phyloP scores from a whole-genome alignment of 352 stramenopile genomes.

The Pythium apleroticum region DNA sequence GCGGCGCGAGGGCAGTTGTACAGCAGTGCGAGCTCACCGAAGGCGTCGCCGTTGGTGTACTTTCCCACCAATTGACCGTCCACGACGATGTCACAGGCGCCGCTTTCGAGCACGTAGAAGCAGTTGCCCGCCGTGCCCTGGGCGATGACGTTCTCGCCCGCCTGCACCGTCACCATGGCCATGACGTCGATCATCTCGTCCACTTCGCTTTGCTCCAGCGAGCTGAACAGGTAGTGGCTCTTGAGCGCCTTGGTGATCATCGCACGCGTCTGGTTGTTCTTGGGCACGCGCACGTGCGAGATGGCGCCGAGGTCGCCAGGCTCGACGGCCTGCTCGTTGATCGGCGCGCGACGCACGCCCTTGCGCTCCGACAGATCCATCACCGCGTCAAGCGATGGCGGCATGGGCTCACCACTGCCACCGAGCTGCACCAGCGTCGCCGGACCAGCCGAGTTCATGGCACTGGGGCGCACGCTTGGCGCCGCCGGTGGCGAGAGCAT shows the following conservation, averaged over 20 bases:
- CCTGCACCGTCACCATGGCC: conserved; percentile 68
- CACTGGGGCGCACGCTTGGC: conserved; percentile 50
- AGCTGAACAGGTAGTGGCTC: conserved; percentile 82
- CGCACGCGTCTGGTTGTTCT: conserved; percentile 66
- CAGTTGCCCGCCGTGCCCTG: conserved; percentile 88
- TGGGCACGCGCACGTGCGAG: conserved; percentile 57
- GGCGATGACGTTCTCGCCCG: conserved; percentile 65
- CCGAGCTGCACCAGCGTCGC: conserved; percentile 19
- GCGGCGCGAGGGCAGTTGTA: conserved; percentile 96
- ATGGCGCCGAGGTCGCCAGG: conserved; percentile 51
- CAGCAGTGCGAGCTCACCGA: conserved; percentile 96
- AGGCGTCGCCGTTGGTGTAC: conserved; percentile 83
- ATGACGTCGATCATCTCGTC: conserved; percentile 87
- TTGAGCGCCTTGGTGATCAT: conserved; percentile 84
- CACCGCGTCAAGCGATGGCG: conserved; percentile 31
- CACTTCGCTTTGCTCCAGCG: conserved; percentile 68
- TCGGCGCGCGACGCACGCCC: conserved; percentile 66
- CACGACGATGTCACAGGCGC: conserved; percentile 85
- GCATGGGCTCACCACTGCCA: neutral
- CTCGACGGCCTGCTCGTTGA: conserved; percentile 78
- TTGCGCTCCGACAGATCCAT: conserved; percentile 59
- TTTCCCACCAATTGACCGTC: conserved; percentile 73
- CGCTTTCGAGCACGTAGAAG: conserved; percentile 94
- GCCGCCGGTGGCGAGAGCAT: conserved; percentile 54
- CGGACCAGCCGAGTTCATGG: conserved; percentile 28